These are phyloP conservation scores for Solanum hybrid DNA, from an alignment of 305 asterid genomes.

Conservation along the genomic window DNA sequence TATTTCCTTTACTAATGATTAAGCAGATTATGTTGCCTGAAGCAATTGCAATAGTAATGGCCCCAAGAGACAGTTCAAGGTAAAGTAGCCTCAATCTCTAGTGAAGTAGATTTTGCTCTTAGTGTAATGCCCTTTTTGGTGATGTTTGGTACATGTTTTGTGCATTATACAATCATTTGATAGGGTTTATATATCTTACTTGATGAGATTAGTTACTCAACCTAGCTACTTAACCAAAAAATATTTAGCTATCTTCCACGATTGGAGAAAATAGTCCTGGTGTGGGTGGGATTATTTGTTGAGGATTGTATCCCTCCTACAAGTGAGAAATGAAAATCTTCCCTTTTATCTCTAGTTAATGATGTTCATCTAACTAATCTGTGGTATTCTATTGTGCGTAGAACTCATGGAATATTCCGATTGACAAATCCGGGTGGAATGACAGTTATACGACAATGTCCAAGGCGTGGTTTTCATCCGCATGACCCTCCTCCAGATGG, in stretches of 20 bases:
- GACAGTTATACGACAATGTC: conserved; percentile 85
- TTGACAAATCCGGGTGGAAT: conserved; percentile 84
- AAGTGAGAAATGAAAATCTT: not conserved
- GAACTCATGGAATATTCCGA: conserved; percentile 87
- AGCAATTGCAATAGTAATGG: conserved; percentile 98
- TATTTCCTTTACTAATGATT: conserved; percentile 9
- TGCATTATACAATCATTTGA: not conserved
- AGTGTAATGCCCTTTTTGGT: not conserved
- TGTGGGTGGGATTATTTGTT: not conserved
- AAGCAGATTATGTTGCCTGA: conserved; percentile 92
- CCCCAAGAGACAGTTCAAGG: conserved; percentile 84
- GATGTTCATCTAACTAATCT: not conserved
- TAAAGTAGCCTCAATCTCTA: conserved; percentile 7
- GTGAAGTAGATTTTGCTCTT: not conserved
- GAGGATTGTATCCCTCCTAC: not conserved
- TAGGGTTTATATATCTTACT: not conserved
- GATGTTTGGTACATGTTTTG: not conserved
- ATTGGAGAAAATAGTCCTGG: not conserved
- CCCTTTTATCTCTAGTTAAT: not conserved
- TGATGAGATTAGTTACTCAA: not conserved
- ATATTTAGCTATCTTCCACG: not conserved
- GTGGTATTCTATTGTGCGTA: conserved; percentile 12
- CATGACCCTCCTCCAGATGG: conserved; percentile 89
- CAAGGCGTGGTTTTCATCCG: conserved; percentile 83
- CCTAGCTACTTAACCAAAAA: not conserved